phyloP scores from a whole-genome alignment of 2,329 filamentous ascomycete genomes.

The Diatrype stigma region DNA sequence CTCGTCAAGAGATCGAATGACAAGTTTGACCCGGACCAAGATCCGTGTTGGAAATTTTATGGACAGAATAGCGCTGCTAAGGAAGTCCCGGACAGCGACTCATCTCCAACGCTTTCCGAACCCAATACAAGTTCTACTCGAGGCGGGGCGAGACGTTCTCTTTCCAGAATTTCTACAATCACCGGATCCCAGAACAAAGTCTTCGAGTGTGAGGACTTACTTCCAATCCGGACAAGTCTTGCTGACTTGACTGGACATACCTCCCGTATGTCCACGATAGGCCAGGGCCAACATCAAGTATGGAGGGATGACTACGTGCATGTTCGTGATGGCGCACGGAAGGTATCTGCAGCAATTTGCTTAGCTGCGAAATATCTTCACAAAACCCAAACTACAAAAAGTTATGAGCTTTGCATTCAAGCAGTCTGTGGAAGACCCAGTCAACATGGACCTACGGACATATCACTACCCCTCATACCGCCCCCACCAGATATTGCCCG shows the following conservation, averaged over 20 bases:
- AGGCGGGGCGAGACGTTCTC: no score
- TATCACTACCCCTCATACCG: neutral
- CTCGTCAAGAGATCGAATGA: conserved; percentile 1
- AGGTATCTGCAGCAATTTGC: neutral
- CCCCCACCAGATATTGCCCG: neutral
- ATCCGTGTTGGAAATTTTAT: neutral
- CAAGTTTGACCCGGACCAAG: neutral
- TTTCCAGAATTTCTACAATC: neutral
- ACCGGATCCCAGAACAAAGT: neutral
- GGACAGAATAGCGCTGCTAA: neutral
- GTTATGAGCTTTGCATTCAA: neutral
- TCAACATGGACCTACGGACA: neutral
- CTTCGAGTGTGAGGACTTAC: neutral
- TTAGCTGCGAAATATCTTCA: neutral
- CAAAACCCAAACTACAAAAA: neutral
- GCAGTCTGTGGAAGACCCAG: no score
- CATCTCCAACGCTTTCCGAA: neutral
- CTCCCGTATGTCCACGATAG: neutral
- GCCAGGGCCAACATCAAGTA: neutral
- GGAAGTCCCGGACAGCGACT: neutral
- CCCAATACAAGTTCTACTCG: neutral
- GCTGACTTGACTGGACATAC: neutral
- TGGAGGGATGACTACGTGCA: conserved; percentile 11
- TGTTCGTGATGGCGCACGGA: conserved; percentile 5
- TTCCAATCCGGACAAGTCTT: neutral